phyloP scores from a whole-genome alignment of 208 protist genomes.

The Phytomonas serpens region DNA sequence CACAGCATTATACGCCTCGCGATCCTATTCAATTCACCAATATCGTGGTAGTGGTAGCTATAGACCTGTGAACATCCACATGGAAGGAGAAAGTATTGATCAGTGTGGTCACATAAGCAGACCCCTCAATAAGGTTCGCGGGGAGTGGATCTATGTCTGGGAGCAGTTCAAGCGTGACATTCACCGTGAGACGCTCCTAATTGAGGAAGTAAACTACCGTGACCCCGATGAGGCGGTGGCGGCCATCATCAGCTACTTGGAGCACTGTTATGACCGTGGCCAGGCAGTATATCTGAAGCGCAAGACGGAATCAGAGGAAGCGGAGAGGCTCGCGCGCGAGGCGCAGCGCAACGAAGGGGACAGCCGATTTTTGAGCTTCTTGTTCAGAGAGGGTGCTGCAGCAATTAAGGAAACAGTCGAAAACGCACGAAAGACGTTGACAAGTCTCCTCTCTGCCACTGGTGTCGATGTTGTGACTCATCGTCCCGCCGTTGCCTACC shows the following conservation, averaged over 20 bases:
- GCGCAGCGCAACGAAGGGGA: background rate
- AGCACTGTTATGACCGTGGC: constrained; percentile 35
- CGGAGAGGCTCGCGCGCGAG: background rate
- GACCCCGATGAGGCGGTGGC: constrained; percentile 29
- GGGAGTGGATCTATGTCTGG: constrained; percentile 45
- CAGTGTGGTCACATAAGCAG: background rate
- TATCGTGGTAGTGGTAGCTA: background rate
- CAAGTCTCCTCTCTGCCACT: constrained; percentile 19
- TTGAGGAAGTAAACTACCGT: constrained; percentile 28
- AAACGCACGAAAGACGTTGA: constrained; percentile 8
- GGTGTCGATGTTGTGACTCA: constrained; percentile 16
- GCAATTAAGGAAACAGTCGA: constrained; percentile 6
- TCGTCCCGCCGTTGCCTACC: constrained; percentile 22
- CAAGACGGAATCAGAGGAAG: constrained; percentile 14
- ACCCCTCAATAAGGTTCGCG: constrained; percentile 2
- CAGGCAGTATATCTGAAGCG: constrained; percentile 14
- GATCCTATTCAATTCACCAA: background rate
- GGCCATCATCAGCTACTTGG: constrained; percentile 42
- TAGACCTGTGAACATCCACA: background rate
- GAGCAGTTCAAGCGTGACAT: constrained; percentile 51
- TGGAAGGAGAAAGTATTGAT: background rate
- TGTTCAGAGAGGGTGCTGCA: constrained; percentile 5
- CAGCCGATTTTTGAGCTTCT: background rate
- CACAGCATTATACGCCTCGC: background rate
- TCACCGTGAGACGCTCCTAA: constrained; percentile 37